Evolutionary conservation across 768 basidiomycete species (phyloP).

Genomic region (Termitomyces sp.): DNA sequence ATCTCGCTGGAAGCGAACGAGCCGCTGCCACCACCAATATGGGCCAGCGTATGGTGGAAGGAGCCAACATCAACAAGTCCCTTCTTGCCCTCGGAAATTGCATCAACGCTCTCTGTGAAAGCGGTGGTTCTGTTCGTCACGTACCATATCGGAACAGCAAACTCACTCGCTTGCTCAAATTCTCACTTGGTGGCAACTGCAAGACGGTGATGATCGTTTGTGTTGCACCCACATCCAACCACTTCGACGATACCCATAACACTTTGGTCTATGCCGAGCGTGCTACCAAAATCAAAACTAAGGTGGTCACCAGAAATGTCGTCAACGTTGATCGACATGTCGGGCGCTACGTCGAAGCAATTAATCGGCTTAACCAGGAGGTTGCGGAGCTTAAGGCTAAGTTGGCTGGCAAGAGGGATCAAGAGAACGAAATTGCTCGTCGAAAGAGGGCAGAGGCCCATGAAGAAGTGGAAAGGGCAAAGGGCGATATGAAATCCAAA

Average conservation of each 20-base stretch:
- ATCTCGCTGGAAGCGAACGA: conserved; percentile 95
- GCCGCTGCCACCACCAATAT: conserved; percentile 96
- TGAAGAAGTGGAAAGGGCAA: conserved; percentile 71
- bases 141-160: conserved; percentile 98
- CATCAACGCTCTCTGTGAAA: conserved; percentile 97
- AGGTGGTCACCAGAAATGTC: conserved; percentile 92
- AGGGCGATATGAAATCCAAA: conserved; percentile 67
- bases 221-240: conserved; percentile 88
- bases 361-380: conserved; percentile 81
- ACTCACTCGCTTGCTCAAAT: conserved; percentile 94
- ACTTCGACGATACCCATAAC: conserved; percentile 99
- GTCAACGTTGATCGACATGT: conserved; percentile 95
- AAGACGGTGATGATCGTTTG: conserved; percentile 99
- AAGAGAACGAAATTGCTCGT: conserved; percentile 60
- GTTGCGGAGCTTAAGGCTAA: conserved; percentile 85
- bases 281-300: conserved; percentile 97
- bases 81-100: conserved; percentile 96
- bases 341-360: conserved; percentile 92
- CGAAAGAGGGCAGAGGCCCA: conserved; percentile 70
- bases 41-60: conserved; percentile 98
- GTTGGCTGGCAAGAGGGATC: conserved; percentile 64
- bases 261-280: conserved; percentile 97
- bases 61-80: conserved; percentile 99
- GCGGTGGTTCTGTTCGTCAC: conserved; percentile 83
- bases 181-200: conserved; percentile 97